A percentile compares a stretch with the other conserved stretches of the same genome.
These are phyloP conservation scores for Annona squamosa DNA, from an alignment of 164 flowering plant genomes.

Conservation along the genomic window DNA sequence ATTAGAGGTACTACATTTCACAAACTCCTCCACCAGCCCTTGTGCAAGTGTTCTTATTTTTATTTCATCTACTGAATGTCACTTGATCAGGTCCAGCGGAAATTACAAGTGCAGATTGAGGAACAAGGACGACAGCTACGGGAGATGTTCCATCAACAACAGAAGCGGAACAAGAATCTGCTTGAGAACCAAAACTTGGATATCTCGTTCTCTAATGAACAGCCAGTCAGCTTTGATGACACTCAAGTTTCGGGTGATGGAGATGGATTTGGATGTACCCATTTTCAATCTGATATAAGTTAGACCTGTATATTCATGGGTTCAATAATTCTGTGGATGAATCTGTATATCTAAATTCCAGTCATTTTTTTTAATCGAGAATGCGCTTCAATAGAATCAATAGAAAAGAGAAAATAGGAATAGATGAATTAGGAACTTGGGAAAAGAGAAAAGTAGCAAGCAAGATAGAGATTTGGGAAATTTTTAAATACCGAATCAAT, in stretches of 20 bases:
- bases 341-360: conserved; percentile 6
- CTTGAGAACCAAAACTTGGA: conserved; percentile 21
- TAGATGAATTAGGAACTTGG: too few species aligned
- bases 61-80: background rate
- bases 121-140: conserved; percentile 70
- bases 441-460: too few species aligned
- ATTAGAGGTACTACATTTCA: conserved; percentile 43
- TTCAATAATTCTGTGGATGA: background rate
- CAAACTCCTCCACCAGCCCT: background rate
- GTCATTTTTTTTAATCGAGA: conserved; percentile 1
- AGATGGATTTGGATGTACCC: conserved; percentile 27
- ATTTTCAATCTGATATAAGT: conserved; percentile 35
- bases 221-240: conserved; percentile 22
- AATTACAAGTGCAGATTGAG: conserved; percentile 65
- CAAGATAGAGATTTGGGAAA: too few species aligned
- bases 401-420: too few species aligned
- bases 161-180: conserved; percentile 27
- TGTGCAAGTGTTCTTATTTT: too few species aligned
- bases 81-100: conserved; percentile 48
- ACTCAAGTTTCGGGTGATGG: conserved; percentile 19
- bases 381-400: background rate
- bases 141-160: conserved; percentile 60
- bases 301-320: conserved; percentile 5
- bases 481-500: too few species aligned
- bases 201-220: conserved; percentile 16